Percentiles rank a stretch among this genome's conserved stretches.
phyloP scores from a whole-genome alignment of 2,329 filamentous ascomycete genomes.

The Byssothecium circinans region DNA sequence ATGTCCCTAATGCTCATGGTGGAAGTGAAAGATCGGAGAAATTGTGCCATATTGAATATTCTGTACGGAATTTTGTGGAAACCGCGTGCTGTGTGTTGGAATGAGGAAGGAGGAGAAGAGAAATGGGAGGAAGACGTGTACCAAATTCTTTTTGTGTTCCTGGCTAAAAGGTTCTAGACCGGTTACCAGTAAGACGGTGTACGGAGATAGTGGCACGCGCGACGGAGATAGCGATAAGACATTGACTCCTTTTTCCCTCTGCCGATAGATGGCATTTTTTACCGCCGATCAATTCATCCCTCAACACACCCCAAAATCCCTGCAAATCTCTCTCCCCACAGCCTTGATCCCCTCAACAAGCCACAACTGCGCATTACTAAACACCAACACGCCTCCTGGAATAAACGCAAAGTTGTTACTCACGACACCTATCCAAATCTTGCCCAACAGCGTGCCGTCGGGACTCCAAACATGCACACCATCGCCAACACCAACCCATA shows the following conservation, averaged over 20 bases:
- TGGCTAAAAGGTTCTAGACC: neutral
- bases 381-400: conserved; percentile 37
- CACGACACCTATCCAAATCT: conserved; percentile 56
- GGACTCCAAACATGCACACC: conserved; percentile 58
- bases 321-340: conserved; percentile 38
- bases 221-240: no score
- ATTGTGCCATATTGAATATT: conserved; percentile 22
- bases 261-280: no score
- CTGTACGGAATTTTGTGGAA: neutral
- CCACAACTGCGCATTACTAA: conserved; percentile 41
- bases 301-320: conserved; percentile 34
- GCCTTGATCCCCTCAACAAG: conserved; percentile 40
- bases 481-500: conserved; percentile 59
- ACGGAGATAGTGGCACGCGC: neutral
- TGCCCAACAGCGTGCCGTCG: conserved; percentile 55
- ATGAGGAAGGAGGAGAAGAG: neutral
- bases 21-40: conserved; percentile 27
- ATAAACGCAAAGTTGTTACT: conserved; percentile 43
- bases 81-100: neutral
- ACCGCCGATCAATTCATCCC: no score
- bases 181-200: neutral
- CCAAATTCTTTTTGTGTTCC: neutral
- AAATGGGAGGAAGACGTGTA: no score
- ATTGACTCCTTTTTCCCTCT: no score
- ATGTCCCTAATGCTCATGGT: conserved; percentile 35